These are phyloP conservation scores for Auricularia heimuer DNA, from an alignment of 768 basidiomycete genomes.

Conservation along the genomic window DNA sequence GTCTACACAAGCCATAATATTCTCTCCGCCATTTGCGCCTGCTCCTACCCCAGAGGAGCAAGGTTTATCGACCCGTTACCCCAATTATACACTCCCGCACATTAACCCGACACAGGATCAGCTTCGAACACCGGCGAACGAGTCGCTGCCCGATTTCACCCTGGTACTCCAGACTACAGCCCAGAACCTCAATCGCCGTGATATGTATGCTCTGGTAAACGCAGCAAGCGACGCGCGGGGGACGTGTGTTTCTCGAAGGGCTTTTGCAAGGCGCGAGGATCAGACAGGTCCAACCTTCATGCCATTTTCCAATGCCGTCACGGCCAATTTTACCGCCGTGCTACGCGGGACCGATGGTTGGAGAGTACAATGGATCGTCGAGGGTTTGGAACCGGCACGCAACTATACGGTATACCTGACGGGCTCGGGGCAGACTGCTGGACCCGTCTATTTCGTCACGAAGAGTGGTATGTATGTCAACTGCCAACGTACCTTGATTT, in stretches of 20 bases:
- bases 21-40: constrained; percentile 47
- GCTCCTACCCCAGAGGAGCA: constrained; percentile 26
- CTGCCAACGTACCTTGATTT: background rate
- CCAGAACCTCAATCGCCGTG: background rate
- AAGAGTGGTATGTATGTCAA: constrained; percentile 48
- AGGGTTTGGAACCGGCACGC: constrained; percentile 47
- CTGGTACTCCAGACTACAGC: background rate
- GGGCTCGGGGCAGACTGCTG: constrained; percentile 45
- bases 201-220: background rate
- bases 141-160: background rate
- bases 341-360: constrained; percentile 47
- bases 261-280: background rate
- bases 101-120: constrained; percentile 40
- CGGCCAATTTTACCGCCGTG: constrained; percentile 38
- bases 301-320: constrained; percentile 17
- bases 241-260: background rate
- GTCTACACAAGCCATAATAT: constrained; percentile 58
- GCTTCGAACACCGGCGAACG: constrained; percentile 25
- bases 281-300: background rate
- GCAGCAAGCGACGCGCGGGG: background rate
- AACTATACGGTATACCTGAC: constrained; percentile 70
- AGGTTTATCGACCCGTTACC: constrained; percentile 30
- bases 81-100: constrained; percentile 65
- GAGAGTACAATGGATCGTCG: constrained; percentile 59
- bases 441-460: constrained; percentile 62